These are phyloP conservation scores for Phytophthora pistaciae DNA, from an alignment of 352 stramenopile species.

Conservation along the genomic window DNA sequence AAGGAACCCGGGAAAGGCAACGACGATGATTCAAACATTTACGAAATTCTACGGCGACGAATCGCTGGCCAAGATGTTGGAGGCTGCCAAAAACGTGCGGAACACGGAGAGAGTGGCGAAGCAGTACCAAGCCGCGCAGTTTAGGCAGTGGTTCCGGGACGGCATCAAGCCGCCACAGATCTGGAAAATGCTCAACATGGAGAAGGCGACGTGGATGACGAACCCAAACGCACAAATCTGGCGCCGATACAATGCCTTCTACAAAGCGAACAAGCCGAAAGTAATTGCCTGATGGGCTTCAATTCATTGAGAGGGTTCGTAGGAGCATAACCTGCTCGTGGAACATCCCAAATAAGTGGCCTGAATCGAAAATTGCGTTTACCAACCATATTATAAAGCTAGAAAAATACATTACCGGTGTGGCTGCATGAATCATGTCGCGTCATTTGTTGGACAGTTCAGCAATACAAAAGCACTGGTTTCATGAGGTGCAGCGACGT, in stretches of 20 bases:
- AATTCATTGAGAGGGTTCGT: no score
- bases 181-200: slow-evolving; percentile 14
- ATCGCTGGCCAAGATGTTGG: slow-evolving; percentile 12
- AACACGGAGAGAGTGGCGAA: slow-evolving; percentile 9
- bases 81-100: slow-evolving; percentile 10
- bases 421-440: no score
- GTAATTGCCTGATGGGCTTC: neutral
- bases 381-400: no score
- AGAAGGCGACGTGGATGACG: slow-evolving; percentile 8
- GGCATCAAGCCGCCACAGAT: neutral
- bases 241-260: slow-evolving; percentile 3
- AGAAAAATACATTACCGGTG: no score
- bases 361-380: no score
- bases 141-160: slow-evolving; percentile 4
- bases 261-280: slow-evolving; percentile 4
- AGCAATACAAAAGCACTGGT: no score
- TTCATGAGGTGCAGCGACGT: no score
- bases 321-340: no score
- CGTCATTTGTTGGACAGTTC: no score
- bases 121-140: slow-evolving; percentile 6
- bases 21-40: slow-evolving; percentile 18
- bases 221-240: slow-evolving; percentile 12
- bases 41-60: slow-evolving; percentile 16
- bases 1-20: slow-evolving; percentile 1
- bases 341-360: no score